Evolutionary conservation across 2,329 filamentous ascomycete species (phyloP), one percentile per base, ranked within the genome.

Genomic region (Stagonosporopsis chrysanthemi): DNA sequence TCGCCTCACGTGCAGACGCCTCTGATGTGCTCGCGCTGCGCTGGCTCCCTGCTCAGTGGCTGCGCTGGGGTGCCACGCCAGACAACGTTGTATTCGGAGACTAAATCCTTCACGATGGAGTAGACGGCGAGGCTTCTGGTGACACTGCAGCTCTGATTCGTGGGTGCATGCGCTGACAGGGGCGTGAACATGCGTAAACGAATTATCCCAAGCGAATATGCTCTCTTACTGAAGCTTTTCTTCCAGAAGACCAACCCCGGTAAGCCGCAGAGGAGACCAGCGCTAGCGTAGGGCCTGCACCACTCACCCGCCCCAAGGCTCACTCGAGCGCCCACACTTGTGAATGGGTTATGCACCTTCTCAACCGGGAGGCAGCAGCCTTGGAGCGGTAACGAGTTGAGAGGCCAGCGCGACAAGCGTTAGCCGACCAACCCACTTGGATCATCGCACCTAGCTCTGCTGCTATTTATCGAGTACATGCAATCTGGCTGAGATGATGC

Each of bases 311-410:
- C 62, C 61, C 68, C 70, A 68, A 72, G 71, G 71, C 72, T 71
- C 70, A 74, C 67, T 71, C 60, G 64, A 66, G 63, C 64, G 52
- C 63, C 69, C 68, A 70, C 70, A 71, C 58, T 72, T 73, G 70
- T 71, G 70, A 69, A 73, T 49, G 63, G 61, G 46, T 73, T 71
- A 71, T 73, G 71, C 70, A 71, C 66, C 66, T 58, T 57, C 68
- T 70, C 55, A 60, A 71, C 63, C 63, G 58, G 64, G 67, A 63
- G 60, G 57, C 58, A 63, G 60, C 56, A 54, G 45, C 56, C 49
- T 50, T 62, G 60, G 55, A 68, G 62, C 66, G 63, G 64, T 65
- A 65, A 61, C 65, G 51, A 60, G 64, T 61, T 56, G 57, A 65
- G 64, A 64, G 61, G 58, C 62, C 64, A 68, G 57, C 56, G 64